These are phyloP conservation scores for Leccinum fallax DNA, from an alignment of 1,284 basidiomycete genomes.

Conservation along the genomic window DNA sequence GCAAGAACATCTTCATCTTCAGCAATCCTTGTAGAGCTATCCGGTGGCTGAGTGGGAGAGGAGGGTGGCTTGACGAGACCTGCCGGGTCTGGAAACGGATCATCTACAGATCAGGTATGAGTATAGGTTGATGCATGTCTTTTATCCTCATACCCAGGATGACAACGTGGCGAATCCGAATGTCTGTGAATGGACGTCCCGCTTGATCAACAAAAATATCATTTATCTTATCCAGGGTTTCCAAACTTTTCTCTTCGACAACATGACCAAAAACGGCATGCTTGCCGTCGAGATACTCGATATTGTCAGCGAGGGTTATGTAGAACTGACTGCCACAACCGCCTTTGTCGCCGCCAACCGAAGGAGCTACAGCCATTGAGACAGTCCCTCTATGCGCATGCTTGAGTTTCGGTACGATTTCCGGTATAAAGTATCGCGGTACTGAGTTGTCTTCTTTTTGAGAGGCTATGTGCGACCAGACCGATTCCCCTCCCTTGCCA, in stretches of 20 bases:
- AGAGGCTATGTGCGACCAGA: slow-evolving; percentile 73
- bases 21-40: slow-evolving; percentile 84
- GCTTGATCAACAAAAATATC: slow-evolving; percentile 89
- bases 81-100: slow-evolving; percentile 89
- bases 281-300: slow-evolving; percentile 95
- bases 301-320: slow-evolving; percentile 87
- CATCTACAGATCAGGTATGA: slow-evolving; percentile 57
- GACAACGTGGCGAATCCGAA: slow-evolving; percentile 90
- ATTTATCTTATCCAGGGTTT: slow-evolving; percentile 92
- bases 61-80: slow-evolving; percentile 73
- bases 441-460: slow-evolving; percentile 43
- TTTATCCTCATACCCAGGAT: slow-evolving; percentile 67
- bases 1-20: slow-evolving; percentile 88
- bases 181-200: slow-evolving; percentile 89
- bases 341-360: slow-evolving; percentile 64
- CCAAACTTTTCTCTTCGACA: slow-evolving; percentile 79
- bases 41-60: slow-evolving; percentile 79
- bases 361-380: slow-evolving; percentile 91
- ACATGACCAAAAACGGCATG: slow-evolving; percentile 96
- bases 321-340: slow-evolving; percentile 97
- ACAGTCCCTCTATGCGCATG: slow-evolving; percentile 89
- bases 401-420: slow-evolving; percentile 80
- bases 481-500: slow-evolving; percentile 89
- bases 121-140: slow-evolving; percentile 4
- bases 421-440: slow-evolving; percentile 83